These are phyloP conservation scores for Tubosaeta sp. DNA, from an alignment of 768 basidiomycete genomes.

Conservation along the genomic window DNA sequence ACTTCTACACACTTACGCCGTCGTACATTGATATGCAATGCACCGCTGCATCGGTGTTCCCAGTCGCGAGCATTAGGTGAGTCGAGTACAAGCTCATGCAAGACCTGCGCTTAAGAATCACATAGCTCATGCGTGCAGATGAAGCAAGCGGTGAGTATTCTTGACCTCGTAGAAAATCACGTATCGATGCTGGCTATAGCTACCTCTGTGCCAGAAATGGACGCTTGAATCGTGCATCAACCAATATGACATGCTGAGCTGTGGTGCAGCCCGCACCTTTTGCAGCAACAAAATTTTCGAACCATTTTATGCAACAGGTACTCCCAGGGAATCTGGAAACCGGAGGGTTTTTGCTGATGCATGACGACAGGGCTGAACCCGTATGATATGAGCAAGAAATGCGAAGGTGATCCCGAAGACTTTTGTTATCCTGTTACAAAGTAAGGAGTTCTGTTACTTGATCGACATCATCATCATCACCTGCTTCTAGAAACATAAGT, in stretches of 20 bases:
- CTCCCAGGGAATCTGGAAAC: slow-evolving; percentile 11
- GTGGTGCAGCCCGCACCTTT: slow-evolving; percentile 62
- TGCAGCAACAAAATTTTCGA: slow-evolving; percentile 46
- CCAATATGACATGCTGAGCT: slow-evolving; percentile 62
- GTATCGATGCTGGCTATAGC: slow-evolving; percentile 32
- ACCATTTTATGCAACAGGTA: slow-evolving; percentile 32
- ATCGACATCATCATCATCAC: not conserved
- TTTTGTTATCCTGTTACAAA: slow-evolving; percentile 59
- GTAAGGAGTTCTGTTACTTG: slow-evolving; percentile 19
- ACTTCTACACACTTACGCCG: slow-evolving; percentile 34
- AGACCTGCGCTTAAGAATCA: not conserved
- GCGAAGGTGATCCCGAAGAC: slow-evolving; percentile 45
- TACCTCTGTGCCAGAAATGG: slow-evolving; percentile 65
- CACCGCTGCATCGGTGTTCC: slow-evolving; percentile 45
- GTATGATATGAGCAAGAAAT: slow-evolving; percentile 67
- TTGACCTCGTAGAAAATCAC: not conserved
- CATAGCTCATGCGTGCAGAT: slow-evolving; percentile 37
- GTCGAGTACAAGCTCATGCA: not conserved
- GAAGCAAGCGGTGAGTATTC: slow-evolving; percentile 36
- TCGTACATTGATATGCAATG: slow-evolving; percentile 56
- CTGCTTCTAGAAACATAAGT: slow-evolving; percentile 43
- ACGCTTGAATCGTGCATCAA: slow-evolving; percentile 59
- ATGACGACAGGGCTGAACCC: slow-evolving; percentile 43
- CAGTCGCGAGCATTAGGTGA: slow-evolving; percentile 37
- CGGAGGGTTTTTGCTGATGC: not conserved